Evolutionary conservation across 768 basidiomycete species (phyloP).

Genomic region (Trametes elegans): DNA sequence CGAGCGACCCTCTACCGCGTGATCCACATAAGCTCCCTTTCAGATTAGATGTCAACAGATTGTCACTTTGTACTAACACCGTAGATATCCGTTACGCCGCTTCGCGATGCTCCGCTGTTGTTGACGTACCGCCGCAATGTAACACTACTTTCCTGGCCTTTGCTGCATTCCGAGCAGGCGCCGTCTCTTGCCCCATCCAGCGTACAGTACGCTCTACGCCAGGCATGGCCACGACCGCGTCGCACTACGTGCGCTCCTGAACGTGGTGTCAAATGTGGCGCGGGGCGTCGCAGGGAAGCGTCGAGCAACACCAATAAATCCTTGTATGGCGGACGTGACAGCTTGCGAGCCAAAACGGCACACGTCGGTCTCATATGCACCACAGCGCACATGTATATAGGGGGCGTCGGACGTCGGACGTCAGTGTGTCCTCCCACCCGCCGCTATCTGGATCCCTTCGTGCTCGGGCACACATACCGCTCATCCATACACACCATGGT

Average conservation of each 20-base stretch:
- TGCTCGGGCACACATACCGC: too few relatives aligned
- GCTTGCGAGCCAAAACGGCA: not conserved
- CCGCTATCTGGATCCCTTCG: not conserved
- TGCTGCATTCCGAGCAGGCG: too few relatives aligned
- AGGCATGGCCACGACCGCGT: not conserved
- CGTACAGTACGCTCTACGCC: not conserved
- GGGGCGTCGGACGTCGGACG: not conserved
- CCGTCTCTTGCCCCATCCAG: too few relatives aligned
- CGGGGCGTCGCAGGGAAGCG: conserved; percentile 6
- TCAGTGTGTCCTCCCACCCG: not conserved
- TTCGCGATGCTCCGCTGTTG: not conserved
- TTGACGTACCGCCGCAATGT: too few relatives aligned
- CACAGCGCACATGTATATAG: not conserved
- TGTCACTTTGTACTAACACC: too few relatives aligned
- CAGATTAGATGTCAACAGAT: too few relatives aligned
- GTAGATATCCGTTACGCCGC: too few relatives aligned
- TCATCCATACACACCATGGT: conserved; percentile 26
- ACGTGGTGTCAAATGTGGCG: not conserved
- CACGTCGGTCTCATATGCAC: not conserved
- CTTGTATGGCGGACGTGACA: not conserved
- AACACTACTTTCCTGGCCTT: too few relatives aligned
- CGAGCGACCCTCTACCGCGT: too few relatives aligned
- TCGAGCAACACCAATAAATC: not conserved
- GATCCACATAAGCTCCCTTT: not conserved
- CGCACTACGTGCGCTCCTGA: not conserved